Evolutionary conservation across 805 yeast species (phyloP).

Genomic region (Komagataella mondaviorum): DNA sequence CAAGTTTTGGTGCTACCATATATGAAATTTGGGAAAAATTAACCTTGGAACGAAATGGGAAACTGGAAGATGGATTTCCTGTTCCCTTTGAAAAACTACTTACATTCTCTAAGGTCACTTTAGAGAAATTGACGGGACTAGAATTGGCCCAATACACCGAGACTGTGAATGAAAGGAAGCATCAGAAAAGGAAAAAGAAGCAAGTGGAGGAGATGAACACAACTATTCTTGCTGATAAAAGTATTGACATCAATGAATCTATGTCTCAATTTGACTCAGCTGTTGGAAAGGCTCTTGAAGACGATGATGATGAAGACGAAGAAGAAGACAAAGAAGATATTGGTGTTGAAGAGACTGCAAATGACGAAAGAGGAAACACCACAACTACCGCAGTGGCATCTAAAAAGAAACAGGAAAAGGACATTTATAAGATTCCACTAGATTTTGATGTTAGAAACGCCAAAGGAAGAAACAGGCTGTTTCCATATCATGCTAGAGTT

Average conservation of each 20-base stretch:
- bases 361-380: slow-evolving; percentile 6
- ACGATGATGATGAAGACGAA: slow-evolving; percentile 16
- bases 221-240: not conserved
- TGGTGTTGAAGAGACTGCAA: slow-evolving; percentile 10
- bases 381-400: slow-evolving; percentile 5
- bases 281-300: slow-evolving; percentile 18
- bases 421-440: slow-evolving; percentile 31
- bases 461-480: slow-evolving; percentile 47
- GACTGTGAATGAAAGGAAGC: slow-evolving; percentile 30
- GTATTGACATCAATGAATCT: not conserved
- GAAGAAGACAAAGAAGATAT: slow-evolving; percentile 7
- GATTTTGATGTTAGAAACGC: slow-evolving; percentile 41
- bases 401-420: slow-evolving; percentile 12
- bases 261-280: slow-evolving; percentile 5
- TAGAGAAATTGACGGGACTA: slow-evolving; percentile 33
- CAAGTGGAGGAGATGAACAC: slow-evolving; percentile 16
- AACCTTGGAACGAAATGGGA: slow-evolving; percentile 21
- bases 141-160: slow-evolving; percentile 36
- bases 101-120: slow-evolving; percentile 25
- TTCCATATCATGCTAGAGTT: slow-evolving; percentile 54
- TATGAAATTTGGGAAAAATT: slow-evolving; percentile 39
- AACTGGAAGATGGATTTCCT: slow-evolving; percentile 46
- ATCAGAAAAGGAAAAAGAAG: slow-evolving; percentile 19
- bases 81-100: slow-evolving; percentile 36
- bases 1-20: slow-evolving; percentile 35